phyloP scores from a whole-genome alignment of 1,284 basidiomycete genomes.

The Tilletia walkeri region DNA sequence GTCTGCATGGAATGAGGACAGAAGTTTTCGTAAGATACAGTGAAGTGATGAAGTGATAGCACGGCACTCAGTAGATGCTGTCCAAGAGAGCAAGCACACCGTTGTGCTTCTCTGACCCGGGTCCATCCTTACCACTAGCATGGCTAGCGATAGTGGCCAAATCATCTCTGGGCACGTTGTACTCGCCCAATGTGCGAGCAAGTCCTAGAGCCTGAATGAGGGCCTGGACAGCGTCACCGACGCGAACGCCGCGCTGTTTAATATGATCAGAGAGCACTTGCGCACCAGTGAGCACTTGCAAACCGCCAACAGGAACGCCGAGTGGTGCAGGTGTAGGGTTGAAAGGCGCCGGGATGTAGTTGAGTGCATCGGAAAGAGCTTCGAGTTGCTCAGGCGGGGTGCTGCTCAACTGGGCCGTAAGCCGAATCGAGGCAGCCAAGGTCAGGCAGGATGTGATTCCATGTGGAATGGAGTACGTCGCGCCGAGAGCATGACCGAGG shows the following conservation, averaged over 20 bases:
- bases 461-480: slow-evolving; percentile 72
- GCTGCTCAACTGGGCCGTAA: slow-evolving; percentile 23
- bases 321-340: slow-evolving; percentile 23
- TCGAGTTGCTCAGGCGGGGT: slow-evolving; percentile 31
- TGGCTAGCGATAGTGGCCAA: slow-evolving; percentile 62
- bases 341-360: slow-evolving; percentile 39
- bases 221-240: slow-evolving; percentile 34
- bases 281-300: background rate
- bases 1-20: too few species aligned
- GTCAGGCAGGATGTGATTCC: slow-evolving; percentile 81
- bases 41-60: too few species aligned
- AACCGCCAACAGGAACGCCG: slow-evolving; percentile 8
- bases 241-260: slow-evolving; percentile 24
- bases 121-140: slow-evolving; percentile 52
- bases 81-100: slow-evolving; percentile 31
- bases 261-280: background rate
- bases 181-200: slow-evolving; percentile 63
- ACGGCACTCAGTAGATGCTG: slow-evolving; percentile 23
- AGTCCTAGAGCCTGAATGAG: slow-evolving; percentile 66
- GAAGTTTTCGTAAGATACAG: too few species aligned
- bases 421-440: slow-evolving; percentile 55
- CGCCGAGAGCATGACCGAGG: slow-evolving; percentile 68
- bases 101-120: slow-evolving; percentile 27
- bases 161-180: slow-evolving; percentile 65
- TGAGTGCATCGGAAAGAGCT: slow-evolving; percentile 36